A percentile compares a stretch with the other conserved stretches of the same genome.
Conservation (phyloP, 2,329 filamentous ascomycete species). For the Thielaviopsis musarum region DNA sequence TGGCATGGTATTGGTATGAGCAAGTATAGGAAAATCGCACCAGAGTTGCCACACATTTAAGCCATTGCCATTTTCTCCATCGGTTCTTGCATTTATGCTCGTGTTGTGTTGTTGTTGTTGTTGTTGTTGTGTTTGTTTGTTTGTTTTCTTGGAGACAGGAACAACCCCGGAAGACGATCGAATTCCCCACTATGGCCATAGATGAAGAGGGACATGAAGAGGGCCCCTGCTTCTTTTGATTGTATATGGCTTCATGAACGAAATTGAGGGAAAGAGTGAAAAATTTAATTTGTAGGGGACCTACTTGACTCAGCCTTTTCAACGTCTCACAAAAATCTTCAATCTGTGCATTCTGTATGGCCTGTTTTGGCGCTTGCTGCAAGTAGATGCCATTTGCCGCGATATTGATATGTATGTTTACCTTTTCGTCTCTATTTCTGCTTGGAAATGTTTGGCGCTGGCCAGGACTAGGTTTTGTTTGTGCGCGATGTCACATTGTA, state of each 20-base stretch:
- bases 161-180: background rate
- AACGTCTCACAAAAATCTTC: background rate
- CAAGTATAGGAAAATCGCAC: background rate
- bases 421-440: background rate
- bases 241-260: too few species aligned
- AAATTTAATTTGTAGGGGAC: too few species aligned
- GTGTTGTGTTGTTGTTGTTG: background rate
- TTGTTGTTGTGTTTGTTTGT: too few species aligned
- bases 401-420: background rate
- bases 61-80: background rate
- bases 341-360: background rate
- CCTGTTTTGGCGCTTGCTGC: background rate
- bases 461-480: background rate
- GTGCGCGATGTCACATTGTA: background rate
- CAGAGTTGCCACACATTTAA: background rate
- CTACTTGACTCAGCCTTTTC: too few species aligned
- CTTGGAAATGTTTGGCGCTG: background rate
- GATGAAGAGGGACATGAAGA: background rate
- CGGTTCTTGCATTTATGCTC: background rate
- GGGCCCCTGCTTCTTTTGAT: background rate
- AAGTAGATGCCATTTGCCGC: background rate
- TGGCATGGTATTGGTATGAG: background rate
- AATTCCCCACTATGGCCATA: background rate
- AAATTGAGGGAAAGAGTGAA: too few species aligned
- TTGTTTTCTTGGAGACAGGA: background rate